Conservation (phyloP, 495 filamentous ascomycete genomes). For the Oleoguttula mirabilis region DNA sequence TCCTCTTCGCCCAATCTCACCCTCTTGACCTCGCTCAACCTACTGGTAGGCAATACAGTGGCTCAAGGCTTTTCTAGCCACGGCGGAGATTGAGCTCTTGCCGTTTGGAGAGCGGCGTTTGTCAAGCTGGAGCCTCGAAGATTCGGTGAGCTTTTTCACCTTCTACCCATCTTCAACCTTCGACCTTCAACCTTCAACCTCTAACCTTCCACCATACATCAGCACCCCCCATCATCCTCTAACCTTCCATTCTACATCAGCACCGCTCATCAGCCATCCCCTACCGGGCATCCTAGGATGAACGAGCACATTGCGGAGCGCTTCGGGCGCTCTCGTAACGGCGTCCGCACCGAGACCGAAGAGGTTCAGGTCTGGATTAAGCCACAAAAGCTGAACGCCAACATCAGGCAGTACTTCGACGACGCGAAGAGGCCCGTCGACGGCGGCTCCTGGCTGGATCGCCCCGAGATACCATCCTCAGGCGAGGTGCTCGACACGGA, state of each 20-base stretch:
- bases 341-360: neutral
- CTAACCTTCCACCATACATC: constrained; percentile 2
- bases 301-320: constrained; percentile 18
- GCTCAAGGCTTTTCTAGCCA: no score
- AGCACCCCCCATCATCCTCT: neutral
- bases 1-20: no score
- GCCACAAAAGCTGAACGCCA: constrained; percentile 11
- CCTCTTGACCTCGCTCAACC: no score
- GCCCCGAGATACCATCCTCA: constrained; percentile 24
- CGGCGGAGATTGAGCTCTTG: no score
- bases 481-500: constrained; percentile 24
- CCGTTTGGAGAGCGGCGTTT: no score
- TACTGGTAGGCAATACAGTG: no score
- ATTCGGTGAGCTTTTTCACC: no score
- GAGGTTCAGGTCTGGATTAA: constrained; percentile 5
- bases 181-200: no score
- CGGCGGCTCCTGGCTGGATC: constrained; percentile 22
- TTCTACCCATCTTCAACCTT: no score
- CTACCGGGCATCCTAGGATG: no score
- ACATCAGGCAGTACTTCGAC: constrained; percentile 25
- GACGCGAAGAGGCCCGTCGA: constrained; percentile 7
- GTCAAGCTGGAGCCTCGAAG: no score
- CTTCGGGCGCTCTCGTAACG: constrained; percentile 12
- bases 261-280: neutral
- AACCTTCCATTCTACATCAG: neutral